Evolutionary conservation across 208 protist species (phyloP).

Genomic region (Leishmania arabica): DNA sequence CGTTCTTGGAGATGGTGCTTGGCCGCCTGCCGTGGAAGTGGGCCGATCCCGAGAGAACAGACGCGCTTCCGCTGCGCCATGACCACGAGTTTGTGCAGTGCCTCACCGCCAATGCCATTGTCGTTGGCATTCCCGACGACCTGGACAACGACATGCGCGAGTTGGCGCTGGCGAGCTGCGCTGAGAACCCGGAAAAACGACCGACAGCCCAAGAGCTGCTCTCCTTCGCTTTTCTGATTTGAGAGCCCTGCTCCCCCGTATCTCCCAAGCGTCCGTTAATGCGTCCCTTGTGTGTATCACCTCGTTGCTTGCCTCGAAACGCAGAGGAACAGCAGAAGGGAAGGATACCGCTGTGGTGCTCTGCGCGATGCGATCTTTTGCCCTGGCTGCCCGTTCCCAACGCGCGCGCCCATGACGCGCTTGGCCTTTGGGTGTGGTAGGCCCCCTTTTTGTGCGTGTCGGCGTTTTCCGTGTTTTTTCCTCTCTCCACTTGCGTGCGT

Average conservation of each 20-base stretch:
- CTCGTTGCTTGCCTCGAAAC: not conserved
- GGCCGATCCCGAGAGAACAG: slow-evolving; percentile 38
- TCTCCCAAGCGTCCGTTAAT: not conserved
- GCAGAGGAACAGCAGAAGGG: too few relatives aligned
- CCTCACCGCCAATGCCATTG: slow-evolving; percentile 49
- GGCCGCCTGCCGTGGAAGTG: slow-evolving; percentile 73
- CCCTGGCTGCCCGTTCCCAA: slow-evolving; percentile 12
- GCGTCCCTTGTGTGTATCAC: not conserved
- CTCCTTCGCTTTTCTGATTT: slow-evolving; percentile 59
- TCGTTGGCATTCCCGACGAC: slow-evolving; percentile 56
- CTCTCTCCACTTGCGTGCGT: not conserved
- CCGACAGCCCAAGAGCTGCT: slow-evolving; percentile 60
- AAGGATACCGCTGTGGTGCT: not conserved
- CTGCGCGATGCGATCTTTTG: not conserved
- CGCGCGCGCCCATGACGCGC: not conserved
- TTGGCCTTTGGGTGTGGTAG: slow-evolving; percentile 5
- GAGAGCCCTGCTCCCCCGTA: not conserved
- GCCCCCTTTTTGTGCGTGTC: not conserved
- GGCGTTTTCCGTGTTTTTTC: not conserved
- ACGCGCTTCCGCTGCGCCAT: slow-evolving; percentile 37
- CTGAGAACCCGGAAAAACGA: slow-evolving; percentile 50
- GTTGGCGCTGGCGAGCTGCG: slow-evolving; percentile 56
- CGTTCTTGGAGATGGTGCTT: slow-evolving; percentile 79
- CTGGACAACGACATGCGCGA: slow-evolving; percentile 54
- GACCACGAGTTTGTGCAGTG: slow-evolving; percentile 68